These are phyloP conservation scores for Chlamydomonas sphaeroides DNA, from an alignment of 139 green algal species.

Conservation along the genomic window DNA sequence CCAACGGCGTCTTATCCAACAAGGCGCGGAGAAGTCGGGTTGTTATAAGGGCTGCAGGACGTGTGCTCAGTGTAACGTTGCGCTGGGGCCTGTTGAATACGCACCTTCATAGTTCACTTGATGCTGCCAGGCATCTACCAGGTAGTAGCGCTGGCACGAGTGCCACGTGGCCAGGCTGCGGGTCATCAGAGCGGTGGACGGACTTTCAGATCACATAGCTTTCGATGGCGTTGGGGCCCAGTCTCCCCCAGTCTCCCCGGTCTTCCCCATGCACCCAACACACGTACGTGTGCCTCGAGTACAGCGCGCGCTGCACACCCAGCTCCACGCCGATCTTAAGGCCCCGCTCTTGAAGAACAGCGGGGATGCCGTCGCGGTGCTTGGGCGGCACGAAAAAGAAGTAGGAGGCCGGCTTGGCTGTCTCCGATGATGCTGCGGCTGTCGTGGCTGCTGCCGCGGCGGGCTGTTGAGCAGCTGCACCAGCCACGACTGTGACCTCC, in stretches of 20 bases:
- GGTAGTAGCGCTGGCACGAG: slow-evolving; percentile 11
- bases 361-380: not conserved
- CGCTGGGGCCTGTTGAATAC: not conserved
- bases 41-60: not conserved
- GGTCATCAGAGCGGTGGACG: too few relatives aligned
- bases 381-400: too few relatives aligned
- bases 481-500: too few relatives aligned
- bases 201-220: too few relatives aligned
- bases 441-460: too few relatives aligned
- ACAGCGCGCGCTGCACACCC: slow-evolving; percentile 24
- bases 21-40: not conserved
- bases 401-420: too few relatives aligned
- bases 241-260: too few relatives aligned
- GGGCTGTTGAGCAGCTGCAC: too few relatives aligned
- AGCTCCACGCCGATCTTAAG: slow-evolving; percentile 29
- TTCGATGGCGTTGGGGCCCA: too few relatives aligned
- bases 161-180: slow-evolving; percentile 14
- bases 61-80: not conserved
- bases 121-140: slow-evolving; percentile 34
- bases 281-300: not conserved
- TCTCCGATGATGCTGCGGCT: too few relatives aligned
- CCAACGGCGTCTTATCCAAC: not conserved
- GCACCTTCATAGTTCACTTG: slow-evolving; percentile 13
- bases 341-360: slow-evolving; percentile 8
- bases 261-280: too few relatives aligned